Base-by-base conservation (phyloP, 2,329 filamentous ascomycete genomes). In the Lecanicillium sp. region DNA sequence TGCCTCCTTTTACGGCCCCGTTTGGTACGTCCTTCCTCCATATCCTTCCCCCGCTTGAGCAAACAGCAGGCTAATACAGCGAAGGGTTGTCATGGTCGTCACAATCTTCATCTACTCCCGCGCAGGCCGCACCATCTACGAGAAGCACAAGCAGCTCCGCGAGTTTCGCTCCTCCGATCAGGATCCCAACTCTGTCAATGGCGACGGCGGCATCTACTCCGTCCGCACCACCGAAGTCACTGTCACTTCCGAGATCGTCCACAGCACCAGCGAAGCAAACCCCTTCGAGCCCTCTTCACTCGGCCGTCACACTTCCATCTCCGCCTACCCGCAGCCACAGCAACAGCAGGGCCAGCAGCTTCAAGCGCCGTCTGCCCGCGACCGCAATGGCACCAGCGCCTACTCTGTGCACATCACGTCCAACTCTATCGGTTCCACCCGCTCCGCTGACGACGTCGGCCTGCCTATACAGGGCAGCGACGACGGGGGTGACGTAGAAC, bases 1-100 rank as follows among this genome's bases (percentile, higher is more conserved):
- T 49, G 78, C 79, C 3, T 77, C 81, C 23, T 91, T 90, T 61
- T 94, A 93, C 58, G 83, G 71, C 0, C 83, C 83, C 5, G 74
- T 86, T 49, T 87, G 83, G 84, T 84, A 62, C 61, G 71, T 55
- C 5, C 23, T 12, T 7, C 26, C 26, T 12, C 26, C n/a, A n/a
- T n/a, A n/a, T n/a, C n/a, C 26, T 12, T 29, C 26, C 12, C 26
- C 26, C 26, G 26, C 26, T 29, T 29, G 26, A 7, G 12, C 26
- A 29, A 7, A 29, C 26, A 12, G 7, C 26, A n/a, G n/a, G n/a
- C n/a, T n/a, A n/a, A n/a, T n/a, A n/a, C n/a, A n/a, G n/a, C n/a
- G n/a, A 38, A 83, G 80, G 80, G 64, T 84, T 27, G 68, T 79
- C 7, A 83, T 87, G 29, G 53, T 75, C 12, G 53, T 77, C 32